Evolutionary conservation across 2,329 filamentous ascomycete species (phyloP), one percentile per base, ranked within the genome.

Genomic region (Mycosphaerella arachidis): DNA sequence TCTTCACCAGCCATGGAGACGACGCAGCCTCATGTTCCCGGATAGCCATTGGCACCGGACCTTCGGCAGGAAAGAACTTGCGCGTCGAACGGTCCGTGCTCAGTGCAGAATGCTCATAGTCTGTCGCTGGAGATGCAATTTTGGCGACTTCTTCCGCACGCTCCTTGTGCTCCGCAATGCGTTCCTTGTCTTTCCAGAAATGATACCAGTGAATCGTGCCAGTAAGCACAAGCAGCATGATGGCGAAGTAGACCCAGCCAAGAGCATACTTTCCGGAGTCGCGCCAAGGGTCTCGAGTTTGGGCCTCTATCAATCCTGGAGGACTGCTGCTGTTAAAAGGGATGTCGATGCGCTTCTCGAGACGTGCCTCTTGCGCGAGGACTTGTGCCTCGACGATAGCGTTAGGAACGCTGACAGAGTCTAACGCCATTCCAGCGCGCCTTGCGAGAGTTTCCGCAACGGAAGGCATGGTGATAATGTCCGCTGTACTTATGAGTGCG

Each of bases 171-270:
- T 94, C 85, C 63, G 91, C 92, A 67, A 92, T 90, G 66, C 92
- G 86, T 66, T 96, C 91, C 78, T 94, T 95, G 79, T 97, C 92
- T 68, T 92, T 91, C 88, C 91, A 96, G 67, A 89, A 87, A 75
- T 96, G 89, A 81, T 92, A 96, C 71, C 90, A 82, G 66, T 91
- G 86, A 71, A 93, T 80, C 10, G 88, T 70, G 10, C 89, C 77
- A 4, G 92, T 86, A 56, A 85, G 69, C 30, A 83, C 82, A 64
- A 92, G 81, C 61, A 97, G 74, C 54, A 87, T 85, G 53, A 95
- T 74, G 55, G 89, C 86, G 70, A 96, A 95, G 75, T 95, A 96
- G 13, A 93, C 91, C 86, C 91, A 96, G 59, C 88, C 91, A 55
- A 91, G 77, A 1, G 83, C 91, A 77, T 97, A 96, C 78, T 96